phyloP scores from a whole-genome alignment of 805 yeast genomes.

The Yarrowia sp. region DNA sequence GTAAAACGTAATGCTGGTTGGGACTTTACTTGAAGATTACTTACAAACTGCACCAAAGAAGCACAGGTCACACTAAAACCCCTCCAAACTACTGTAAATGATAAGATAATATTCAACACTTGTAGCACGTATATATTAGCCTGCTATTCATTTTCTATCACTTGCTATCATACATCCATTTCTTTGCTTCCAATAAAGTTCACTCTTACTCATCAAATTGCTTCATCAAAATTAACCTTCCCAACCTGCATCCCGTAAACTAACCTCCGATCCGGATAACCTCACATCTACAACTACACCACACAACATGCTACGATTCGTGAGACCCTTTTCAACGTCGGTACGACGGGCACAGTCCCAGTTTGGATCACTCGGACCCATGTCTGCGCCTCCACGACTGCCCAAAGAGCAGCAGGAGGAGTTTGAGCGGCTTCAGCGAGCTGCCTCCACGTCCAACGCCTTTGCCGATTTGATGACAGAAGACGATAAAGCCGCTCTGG shows the following conservation, averaged over 20 bases:
- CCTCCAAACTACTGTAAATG: no score
- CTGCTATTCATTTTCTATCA: no score
- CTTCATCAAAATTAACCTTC: no score
- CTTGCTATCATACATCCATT: no score
- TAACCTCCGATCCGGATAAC: not conserved
- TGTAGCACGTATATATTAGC: no score
- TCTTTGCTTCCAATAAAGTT: no score
- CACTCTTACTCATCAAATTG: no score
- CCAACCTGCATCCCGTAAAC: not conserved
- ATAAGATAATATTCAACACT: no score
- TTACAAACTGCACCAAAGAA: no score
- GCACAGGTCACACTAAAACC: no score
- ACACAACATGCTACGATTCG: constrained; percentile 4
- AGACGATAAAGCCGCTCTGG: constrained; percentile 40
- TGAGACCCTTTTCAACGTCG: constrained; percentile 5
- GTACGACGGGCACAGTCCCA: constrained; percentile 2
- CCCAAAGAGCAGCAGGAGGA: constrained; percentile 83
- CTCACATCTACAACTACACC: not conserved
- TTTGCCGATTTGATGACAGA: constrained; percentile 27
- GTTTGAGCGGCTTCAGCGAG: constrained; percentile 78
- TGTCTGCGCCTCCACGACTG: constrained; percentile 67
- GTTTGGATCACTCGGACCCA: constrained; percentile 27
- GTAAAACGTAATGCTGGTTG: no score
- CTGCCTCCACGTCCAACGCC: constrained; percentile 75
- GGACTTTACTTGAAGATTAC: no score